Evolutionary conservation across 139 green algal genomes (phyloP).

Genomic region (Coelastrella sp.): DNA sequence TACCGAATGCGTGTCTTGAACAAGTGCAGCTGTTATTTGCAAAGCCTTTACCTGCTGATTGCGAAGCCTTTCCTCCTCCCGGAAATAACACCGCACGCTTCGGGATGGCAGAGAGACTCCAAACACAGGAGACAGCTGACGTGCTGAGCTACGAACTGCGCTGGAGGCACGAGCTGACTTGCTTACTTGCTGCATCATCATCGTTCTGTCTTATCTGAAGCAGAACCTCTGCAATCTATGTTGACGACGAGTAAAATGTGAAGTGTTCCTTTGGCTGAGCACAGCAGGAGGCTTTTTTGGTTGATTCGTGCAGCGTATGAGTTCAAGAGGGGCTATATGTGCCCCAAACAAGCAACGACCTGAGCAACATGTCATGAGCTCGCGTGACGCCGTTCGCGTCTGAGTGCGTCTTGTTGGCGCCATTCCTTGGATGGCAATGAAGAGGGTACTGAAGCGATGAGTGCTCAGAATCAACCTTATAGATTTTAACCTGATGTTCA

Average conservation of each 20-base stretch:
- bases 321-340: not conserved
- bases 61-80: not conserved
- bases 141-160: not conserved
- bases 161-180: not conserved
- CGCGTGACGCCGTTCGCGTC: not conserved
- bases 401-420: not conserved
- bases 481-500: no score
- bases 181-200: not conserved
- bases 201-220: no score
- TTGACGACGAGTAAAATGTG: no score
- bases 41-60: no score
- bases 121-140: not conserved
- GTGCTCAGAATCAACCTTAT: no score
- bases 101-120: not conserved
- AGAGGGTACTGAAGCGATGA: no score
- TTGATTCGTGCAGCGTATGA: no score
- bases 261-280: no score
- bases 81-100: not conserved
- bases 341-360: not conserved
- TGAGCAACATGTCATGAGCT: not conserved
- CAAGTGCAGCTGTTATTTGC: no score
- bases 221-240: no score
- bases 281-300: no score
- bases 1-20: no score
- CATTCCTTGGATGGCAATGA: constrained; percentile 4